Conservation (phyloP, 1,284 basidiomycete species). For the Trametes hirsuta region DNA sequence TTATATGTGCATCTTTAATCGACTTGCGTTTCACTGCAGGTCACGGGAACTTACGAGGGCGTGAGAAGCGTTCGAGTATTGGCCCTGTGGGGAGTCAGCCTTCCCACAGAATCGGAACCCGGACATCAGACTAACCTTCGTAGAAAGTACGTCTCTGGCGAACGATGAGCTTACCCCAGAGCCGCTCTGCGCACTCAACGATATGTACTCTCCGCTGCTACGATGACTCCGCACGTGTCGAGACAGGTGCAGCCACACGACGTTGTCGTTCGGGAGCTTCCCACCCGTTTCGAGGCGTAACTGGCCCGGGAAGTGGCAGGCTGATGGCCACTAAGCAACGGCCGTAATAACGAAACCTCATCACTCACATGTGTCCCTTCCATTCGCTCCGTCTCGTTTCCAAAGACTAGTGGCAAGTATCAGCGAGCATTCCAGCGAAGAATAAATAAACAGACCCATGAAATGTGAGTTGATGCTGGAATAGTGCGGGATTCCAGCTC, state of each 20-base stretch:
- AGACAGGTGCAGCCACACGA: slow-evolving; percentile 82
- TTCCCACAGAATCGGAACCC: background rate
- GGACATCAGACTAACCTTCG: slow-evolving; percentile 25
- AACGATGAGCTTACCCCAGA: slow-evolving; percentile 1
- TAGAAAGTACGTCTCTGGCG: slow-evolving; percentile 8
- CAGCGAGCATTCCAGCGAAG: background rate
- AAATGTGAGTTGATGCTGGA: slow-evolving; percentile 53
- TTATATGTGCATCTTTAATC: background rate
- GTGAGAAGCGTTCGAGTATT: slow-evolving; percentile 81
- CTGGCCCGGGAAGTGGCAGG: slow-evolving; percentile 32
- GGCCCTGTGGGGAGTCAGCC: slow-evolving; percentile 47
- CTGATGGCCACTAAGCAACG: slow-evolving; percentile 17
- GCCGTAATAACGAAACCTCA: no score
- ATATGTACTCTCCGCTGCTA: slow-evolving; percentile 69
- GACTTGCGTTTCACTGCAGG: background rate
- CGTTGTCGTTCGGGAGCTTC: slow-evolving; percentile 22
- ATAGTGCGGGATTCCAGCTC: slow-evolving; percentile 84
- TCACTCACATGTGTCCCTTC: background rate
- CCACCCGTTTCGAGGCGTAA: slow-evolving; percentile 21
- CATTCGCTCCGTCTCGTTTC: slow-evolving; percentile 14
- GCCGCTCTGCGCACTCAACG: slow-evolving; percentile 64
- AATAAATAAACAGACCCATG: slow-evolving; percentile 63
- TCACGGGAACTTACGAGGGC: slow-evolving; percentile 55
- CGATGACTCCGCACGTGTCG: slow-evolving; percentile 71
- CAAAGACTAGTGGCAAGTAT: slow-evolving; percentile 16